Evolutionary conservation across 208 protist genomes (phyloP).

Genomic region (Leishmania braziliensis): DNA sequence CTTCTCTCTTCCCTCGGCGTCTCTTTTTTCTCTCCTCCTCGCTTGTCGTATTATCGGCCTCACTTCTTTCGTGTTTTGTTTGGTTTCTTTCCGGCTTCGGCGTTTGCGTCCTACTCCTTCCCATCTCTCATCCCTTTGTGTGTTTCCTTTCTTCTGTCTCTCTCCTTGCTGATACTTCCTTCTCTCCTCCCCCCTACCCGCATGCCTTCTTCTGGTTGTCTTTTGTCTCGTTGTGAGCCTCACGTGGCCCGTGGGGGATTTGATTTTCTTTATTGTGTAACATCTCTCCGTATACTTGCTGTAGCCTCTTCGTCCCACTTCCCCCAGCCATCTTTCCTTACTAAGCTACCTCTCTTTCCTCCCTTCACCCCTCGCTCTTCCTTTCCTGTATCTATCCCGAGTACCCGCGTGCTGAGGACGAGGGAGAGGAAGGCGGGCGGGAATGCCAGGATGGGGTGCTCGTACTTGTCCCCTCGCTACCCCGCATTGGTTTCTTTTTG

Average conservation of each 20-base stretch:
- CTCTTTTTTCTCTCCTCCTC: neutral
- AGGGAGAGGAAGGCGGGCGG: neutral
- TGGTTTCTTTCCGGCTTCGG: neutral
- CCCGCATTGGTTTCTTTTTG: neutral
- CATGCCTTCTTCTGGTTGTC: neutral
- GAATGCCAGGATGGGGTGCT: neutral
- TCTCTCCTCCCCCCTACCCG: neutral
- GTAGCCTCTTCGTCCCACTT: neutral
- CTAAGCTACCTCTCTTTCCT: conserved; percentile 17
- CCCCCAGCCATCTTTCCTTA: conserved; percentile 1
- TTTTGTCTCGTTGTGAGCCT: neutral
- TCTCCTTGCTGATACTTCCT: conserved; percentile 8
- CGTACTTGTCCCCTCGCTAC: neutral
- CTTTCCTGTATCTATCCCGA: neutral
- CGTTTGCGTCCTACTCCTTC: neutral
- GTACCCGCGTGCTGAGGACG: neutral
- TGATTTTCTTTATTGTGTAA: neutral
- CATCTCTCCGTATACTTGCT: neutral
- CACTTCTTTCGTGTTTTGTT: neutral
- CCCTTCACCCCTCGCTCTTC: neutral
- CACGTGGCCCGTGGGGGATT: neutral
- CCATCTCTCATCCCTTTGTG: neutral
- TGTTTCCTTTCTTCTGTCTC: neutral
- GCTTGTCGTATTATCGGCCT: neutral
- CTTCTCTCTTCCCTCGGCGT: neutral